Evolutionary conservation across 2,329 filamentous ascomycete genomes (phyloP), one percentile per base, ranked within the genome.

Genomic region (Sporothrix curviconia): DNA sequence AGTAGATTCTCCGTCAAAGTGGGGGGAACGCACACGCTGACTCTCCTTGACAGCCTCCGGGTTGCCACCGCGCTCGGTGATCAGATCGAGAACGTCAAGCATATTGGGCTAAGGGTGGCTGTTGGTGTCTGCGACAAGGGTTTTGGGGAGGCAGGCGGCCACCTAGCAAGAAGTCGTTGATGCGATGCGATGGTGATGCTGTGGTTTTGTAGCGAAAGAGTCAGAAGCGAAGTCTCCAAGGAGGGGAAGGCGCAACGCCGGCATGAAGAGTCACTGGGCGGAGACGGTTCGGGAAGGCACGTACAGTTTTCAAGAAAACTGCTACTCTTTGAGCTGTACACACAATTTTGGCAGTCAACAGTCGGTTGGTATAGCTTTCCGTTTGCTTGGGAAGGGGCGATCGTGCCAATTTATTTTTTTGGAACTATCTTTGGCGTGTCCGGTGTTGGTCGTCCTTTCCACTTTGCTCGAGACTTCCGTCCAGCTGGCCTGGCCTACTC

Each of bases 21-120:
- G n/a, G 12, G 24, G 11, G 12, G 19, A 5, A 56, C 57, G 37
- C 34, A 64, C 63, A 65, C 87, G 83, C 75, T 99, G 94, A 63
- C 88, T 94, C 72, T 96, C 90, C 72, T 89, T 88, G 73, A 99
- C 94, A 76, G 85, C 86, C 69, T 95, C 87, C 15, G 91, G 90
- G 75, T 97, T 84, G 66, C 94, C 94, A 64, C 92, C 94, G 66
- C 91, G 88, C 73, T 96, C 90, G 70, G 82, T 74, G 68, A 92
- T 86, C 70, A 92, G 90, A 69, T 92, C 88, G 65, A 82, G 79
- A 57, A 90, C 79, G 76, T 92, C 89, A 19, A 64, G 62, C 62
- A 64, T 62, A 32, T 50, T 63, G 52, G 51, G 44, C 22, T 14
- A 28, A 9, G 12, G 6, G 12, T 25, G 39, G 14, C 2, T 22